Conservation (phyloP, 2,329 filamentous ascomycete genomes). For the Diaporthe australafricana region DNA sequence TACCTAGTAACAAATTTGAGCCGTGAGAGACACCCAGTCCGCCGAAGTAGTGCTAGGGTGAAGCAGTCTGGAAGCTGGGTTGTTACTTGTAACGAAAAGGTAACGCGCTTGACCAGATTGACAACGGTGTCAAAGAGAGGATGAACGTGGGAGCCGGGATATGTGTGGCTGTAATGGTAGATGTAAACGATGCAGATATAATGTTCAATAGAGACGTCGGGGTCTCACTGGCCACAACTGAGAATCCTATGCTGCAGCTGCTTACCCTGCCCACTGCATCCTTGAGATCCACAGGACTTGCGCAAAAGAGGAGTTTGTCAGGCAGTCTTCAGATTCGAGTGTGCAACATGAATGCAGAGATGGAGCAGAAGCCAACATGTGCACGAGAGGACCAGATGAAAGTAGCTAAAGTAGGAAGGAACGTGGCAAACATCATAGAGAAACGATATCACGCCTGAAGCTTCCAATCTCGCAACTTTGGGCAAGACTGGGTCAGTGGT, state of each 20-base stretch:
- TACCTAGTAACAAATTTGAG: neutral
- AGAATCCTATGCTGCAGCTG: no score
- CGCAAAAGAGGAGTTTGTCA: neutral
- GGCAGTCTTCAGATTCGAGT: neutral
- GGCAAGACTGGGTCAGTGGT: neutral
- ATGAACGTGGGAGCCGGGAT: no score
- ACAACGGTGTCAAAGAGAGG: neutral
- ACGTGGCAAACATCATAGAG: neutral
- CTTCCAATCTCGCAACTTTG: no score
- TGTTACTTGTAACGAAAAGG: neutral
- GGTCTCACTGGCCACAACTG: no score
- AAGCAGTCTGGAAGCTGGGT: neutral
- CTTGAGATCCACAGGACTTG: neutral
- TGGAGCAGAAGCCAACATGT: neutral
- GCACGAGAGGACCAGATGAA: neutral
- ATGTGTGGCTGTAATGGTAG: no score
- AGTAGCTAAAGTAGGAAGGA: neutral
- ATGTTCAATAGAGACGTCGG: no score
- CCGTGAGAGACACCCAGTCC: no score
- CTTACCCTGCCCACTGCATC: no score
- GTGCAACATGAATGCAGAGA: neutral
- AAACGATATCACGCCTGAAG: neutral
- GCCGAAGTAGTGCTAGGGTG: neutral
- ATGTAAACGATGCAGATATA: no score
- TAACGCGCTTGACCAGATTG: neutral